These are phyloP conservation scores for Ophiostoma montium DNA, from an alignment of 2,329 filamentous ascomycete species.

Conservation along the genomic window DNA sequence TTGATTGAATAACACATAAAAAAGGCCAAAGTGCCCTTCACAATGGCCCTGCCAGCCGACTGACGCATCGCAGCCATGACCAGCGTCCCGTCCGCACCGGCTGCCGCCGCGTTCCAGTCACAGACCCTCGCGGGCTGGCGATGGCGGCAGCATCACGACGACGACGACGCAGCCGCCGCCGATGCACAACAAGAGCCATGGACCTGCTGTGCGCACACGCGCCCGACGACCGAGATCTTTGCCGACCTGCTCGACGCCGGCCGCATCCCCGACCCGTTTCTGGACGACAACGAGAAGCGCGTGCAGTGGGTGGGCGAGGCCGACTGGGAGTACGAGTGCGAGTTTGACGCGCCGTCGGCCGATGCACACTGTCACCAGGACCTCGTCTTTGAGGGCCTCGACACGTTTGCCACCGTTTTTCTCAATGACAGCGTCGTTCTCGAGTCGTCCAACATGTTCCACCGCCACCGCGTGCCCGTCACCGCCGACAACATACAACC, in stretches of 20 bases:
- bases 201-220: too few species aligned
- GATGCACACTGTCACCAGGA: conserved; percentile 28
- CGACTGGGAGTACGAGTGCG: conserved; percentile 51
- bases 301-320: conserved; percentile 66
- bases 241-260: conserved; percentile 44
- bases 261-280: conserved; percentile 54
- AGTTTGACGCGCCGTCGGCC: conserved; percentile 17
- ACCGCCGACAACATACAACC: conserved; percentile 22
- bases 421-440: conserved; percentile 56
- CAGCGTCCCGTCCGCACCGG: too few species aligned
- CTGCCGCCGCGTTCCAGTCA: background rate
- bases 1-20: too few species aligned
- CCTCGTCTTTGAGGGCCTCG: conserved; percentile 62
- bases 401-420: conserved; percentile 61
- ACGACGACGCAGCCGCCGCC: too few species aligned
- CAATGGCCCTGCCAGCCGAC: too few species aligned
- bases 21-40: too few species aligned
- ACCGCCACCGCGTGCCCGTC: conserved; percentile 56
- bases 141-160: background rate
- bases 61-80: too few species aligned
- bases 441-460: conserved; percentile 67
- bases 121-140: conserved; percentile 2
- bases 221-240: too few species aligned
- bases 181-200: too few species aligned
- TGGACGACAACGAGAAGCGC: conserved; percentile 59